A percentile compares a stretch with the other conserved stretches of the same genome.
phyloP scores from a whole-genome alignment of 2,329 filamentous ascomycete species.

The Pseudogymnoascus sp. region DNA sequence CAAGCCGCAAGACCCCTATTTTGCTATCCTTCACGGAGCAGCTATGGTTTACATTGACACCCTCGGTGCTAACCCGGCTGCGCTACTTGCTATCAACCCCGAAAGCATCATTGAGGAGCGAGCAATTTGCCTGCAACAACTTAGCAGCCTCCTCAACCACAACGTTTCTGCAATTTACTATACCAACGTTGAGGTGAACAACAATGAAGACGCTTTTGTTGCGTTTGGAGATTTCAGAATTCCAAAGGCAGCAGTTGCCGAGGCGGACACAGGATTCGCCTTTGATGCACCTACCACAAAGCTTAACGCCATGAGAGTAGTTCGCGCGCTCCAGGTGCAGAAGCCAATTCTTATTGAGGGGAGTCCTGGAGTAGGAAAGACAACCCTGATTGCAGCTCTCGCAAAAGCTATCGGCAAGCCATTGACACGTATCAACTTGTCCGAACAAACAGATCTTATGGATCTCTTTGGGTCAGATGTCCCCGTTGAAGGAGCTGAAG shows the following conservation, averaged over 20 bases:
- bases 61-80: slow-evolving; percentile 88
- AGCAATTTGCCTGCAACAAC: slow-evolving; percentile 61
- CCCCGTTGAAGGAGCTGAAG: slow-evolving; percentile 83
- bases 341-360: slow-evolving; percentile 94
- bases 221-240: slow-evolving; percentile 71
- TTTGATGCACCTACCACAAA: slow-evolving; percentile 86
- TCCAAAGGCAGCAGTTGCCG: slow-evolving; percentile 40
- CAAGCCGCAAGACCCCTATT: slow-evolving; percentile 35
- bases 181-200: slow-evolving; percentile 49
- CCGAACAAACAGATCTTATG: slow-evolving; percentile 95
- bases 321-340: slow-evolving; percentile 77
- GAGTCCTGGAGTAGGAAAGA: slow-evolving; percentile 97
- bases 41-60: slow-evolving; percentile 95
- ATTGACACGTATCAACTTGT: slow-evolving; percentile 90
- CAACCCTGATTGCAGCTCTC: slow-evolving; percentile 79
- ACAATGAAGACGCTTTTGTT: slow-evolving; percentile 44
- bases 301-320: slow-evolving; percentile 81
- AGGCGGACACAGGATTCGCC: slow-evolving; percentile 57
- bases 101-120: slow-evolving; percentile 66
- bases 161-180: slow-evolving; percentile 62
- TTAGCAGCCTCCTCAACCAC: slow-evolving; percentile 57
- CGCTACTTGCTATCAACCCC: slow-evolving; percentile 66
- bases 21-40: slow-evolving; percentile 70
- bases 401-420: slow-evolving; percentile 72
- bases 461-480: slow-evolving; percentile 96